Conservation (phyloP, 2,329 filamentous ascomycete genomes). For the Stagonosporopsis vannaccii region DNA sequence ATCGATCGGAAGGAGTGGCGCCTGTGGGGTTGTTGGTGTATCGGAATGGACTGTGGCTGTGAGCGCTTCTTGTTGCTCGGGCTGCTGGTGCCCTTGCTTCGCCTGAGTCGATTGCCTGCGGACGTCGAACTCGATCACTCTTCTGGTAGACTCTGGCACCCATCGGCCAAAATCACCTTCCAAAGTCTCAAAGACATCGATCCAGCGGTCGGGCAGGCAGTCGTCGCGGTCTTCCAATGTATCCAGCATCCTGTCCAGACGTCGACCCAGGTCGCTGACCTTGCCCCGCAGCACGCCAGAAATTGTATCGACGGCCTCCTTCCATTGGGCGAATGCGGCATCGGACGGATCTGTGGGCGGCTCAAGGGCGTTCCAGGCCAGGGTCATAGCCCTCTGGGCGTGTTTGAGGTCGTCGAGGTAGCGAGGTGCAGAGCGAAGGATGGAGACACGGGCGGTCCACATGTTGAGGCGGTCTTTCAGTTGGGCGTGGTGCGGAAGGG, state of each 20-base stretch:
- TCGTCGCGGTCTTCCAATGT: conserved; percentile 83
- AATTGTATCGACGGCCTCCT: conserved; percentile 59
- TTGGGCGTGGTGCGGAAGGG: conserved; percentile 79
- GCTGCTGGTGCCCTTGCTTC: conserved; percentile 18
- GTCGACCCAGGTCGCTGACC: conserved; percentile 72
- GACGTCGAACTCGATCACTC: conserved; percentile 71
- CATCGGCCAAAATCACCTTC: conserved; percentile 82
- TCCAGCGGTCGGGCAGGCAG: conserved; percentile 84
- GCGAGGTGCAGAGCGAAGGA: conserved; percentile 75
- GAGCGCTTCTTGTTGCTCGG: background rate
- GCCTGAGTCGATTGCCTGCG: conserved; percentile 26
- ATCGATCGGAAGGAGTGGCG: conserved; percentile 6
- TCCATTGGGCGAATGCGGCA: conserved; percentile 42
- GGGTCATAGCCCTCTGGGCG: conserved; percentile 68
- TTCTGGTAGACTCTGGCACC: conserved; percentile 78
- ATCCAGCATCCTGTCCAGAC: conserved; percentile 87
- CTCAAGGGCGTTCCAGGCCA: conserved; percentile 71
- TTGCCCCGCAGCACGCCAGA: conserved; percentile 70
- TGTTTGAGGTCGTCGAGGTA: conserved; percentile 71
- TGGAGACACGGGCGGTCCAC: conserved; percentile 79
- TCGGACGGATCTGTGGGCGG: conserved; percentile 44
- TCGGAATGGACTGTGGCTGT: conserved; percentile 22
- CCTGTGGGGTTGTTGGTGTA: background rate
- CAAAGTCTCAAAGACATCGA: conserved; percentile 82
- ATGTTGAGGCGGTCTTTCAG: conserved; percentile 75